These are phyloP conservation scores for Huntiella moniliformis DNA, from an alignment of 2,329 filamentous ascomycete genomes.

Conservation along the genomic window DNA sequence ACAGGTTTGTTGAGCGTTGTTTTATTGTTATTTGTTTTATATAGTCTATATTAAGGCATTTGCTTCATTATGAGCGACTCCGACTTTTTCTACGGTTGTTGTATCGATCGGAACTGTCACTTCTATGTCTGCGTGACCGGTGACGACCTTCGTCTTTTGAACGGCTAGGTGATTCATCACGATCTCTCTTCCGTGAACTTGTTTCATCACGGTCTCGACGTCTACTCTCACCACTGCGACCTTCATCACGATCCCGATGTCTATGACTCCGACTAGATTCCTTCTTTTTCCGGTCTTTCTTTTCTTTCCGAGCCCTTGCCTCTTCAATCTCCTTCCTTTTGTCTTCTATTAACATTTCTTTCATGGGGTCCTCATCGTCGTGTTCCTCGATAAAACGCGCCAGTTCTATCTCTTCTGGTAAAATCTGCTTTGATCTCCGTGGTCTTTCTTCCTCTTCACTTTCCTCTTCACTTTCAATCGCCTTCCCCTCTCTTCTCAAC, in stretches of 20 bases:
- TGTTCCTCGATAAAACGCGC: slow-evolving; percentile 56
- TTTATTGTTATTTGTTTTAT: background rate
- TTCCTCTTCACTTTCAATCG: slow-evolving; percentile 26
- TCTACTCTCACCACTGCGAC: no score
- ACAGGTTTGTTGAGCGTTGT: background rate
- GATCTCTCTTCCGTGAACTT: no score
- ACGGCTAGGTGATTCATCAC: no score
- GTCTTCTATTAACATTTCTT: slow-evolving; percentile 69
- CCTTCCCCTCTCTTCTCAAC: slow-evolving; percentile 30
- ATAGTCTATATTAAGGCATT: background rate
- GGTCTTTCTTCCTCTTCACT: slow-evolving; percentile 25
- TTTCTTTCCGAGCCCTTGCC: slow-evolving; percentile 32
- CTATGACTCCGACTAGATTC: slow-evolving; percentile 16
- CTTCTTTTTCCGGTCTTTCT: slow-evolving; percentile 19
- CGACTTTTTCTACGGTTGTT: background rate
- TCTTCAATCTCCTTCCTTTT: slow-evolving; percentile 76
- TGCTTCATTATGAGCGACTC: no score
- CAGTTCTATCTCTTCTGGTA: slow-evolving; percentile 70
- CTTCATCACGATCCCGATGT: background rate
- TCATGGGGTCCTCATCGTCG: slow-evolving; percentile 97
- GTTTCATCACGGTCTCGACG: no score
- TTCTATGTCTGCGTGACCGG: slow-evolving; percentile 24
- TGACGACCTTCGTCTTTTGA: background rate
- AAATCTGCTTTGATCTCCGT: slow-evolving; percentile 32
- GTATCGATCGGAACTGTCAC: slow-evolving; percentile 12